Evolutionary conservation across 2,329 filamentous ascomycete species (phyloP), one percentile per base, ranked within the genome.

Genomic region (Aureobasidium sp.): DNA sequence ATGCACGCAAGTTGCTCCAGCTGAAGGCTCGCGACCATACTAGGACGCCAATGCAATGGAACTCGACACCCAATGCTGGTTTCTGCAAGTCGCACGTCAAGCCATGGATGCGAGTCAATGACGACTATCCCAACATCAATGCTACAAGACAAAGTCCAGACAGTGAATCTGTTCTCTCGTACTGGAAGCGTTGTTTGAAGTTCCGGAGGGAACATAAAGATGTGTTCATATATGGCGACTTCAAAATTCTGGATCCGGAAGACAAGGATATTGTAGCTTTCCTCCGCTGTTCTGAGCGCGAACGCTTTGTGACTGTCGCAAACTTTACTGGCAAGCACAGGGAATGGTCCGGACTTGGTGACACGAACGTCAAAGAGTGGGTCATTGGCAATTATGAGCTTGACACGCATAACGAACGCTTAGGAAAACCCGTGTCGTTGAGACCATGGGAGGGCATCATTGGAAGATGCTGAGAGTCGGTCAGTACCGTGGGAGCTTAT

Each of bases 21-120:
- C 77, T 79, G 65, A 84, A 84, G 70, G 84, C 81, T 9, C 72
- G 88, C 27, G 88, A 91, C 72, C 88, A 91, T 71, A 84, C 84
- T 8, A 80, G 88, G 52, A 85, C 86, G 0, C 88, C 88, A 0
- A 86, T 91, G 72, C 87, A 90, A 69, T 91, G 88, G 88, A 79
- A 84, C 65, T 10, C 27, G 1, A 69, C 72, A n/a, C 76, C 74
- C 1, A 81, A 90, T 63, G 87, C 78, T 0, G 88, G 89, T 13
- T 91, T 91, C 74, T 85, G 86, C 0, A 76, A 76, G 1, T 74
- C 73, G 7, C 20, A 58, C 26, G 77, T 74, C 5, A 79, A 77
- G 59, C 86, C 87, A 2, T 91, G 88, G 88, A 90, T 91, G 82
- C 79, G 82, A 13, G 81, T 85, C 42, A 86, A 89, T 69, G 82